Evolutionary conservation across 2,329 filamentous ascomycete species (phyloP).

Genomic region (Amphichorda felina): DNA sequence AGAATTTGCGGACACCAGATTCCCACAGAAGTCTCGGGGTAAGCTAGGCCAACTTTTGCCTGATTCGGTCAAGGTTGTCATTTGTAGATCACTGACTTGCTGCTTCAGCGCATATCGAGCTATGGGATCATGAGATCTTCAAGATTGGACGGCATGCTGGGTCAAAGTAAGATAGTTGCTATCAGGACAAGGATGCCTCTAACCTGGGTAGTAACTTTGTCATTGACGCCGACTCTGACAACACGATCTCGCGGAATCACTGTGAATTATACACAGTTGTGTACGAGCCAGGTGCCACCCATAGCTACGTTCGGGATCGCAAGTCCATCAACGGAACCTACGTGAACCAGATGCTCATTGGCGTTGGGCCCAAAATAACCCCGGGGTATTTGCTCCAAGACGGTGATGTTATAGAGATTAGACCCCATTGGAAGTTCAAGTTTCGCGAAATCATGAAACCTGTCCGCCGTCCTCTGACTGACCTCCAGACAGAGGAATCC

Average conservation of each 20-base stretch:
- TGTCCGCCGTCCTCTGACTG: conserved; percentile 12
- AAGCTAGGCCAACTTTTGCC: neutral
- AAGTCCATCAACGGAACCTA: conserved; percentile 41
- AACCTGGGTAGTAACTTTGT: conserved; percentile 19
- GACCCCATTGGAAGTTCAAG: conserved; percentile 23
- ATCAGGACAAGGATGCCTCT: neutral
- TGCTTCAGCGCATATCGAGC: neutral
- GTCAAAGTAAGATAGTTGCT: conserved; percentile 14
- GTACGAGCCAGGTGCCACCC: conserved; percentile 29
- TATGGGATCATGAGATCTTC: conserved; percentile 14
- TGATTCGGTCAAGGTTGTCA: too few relatives aligned
- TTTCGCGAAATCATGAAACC: conserved; percentile 16
- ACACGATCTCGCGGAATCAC: conserved; percentile 37
- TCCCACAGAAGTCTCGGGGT: neutral
- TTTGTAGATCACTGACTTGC: too few relatives aligned
- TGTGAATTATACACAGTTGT: conserved; percentile 43
- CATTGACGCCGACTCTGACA: conserved; percentile 22
- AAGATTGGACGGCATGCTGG: conserved; percentile 21
- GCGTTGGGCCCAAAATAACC: conserved; percentile 20
- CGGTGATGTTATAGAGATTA: conserved; percentile 34
- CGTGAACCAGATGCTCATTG: conserved; percentile 34
- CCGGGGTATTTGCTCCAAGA: conserved; percentile 34
- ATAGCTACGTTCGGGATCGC: conserved; percentile 45
- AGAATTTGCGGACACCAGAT: conserved; percentile 1
- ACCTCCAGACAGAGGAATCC: conserved; percentile 18